Evolutionary conservation across 345 rosid genomes (phyloP), one percentile per base, ranked within the genome.

Genomic region (Rhodamnia rubescens): DNA sequence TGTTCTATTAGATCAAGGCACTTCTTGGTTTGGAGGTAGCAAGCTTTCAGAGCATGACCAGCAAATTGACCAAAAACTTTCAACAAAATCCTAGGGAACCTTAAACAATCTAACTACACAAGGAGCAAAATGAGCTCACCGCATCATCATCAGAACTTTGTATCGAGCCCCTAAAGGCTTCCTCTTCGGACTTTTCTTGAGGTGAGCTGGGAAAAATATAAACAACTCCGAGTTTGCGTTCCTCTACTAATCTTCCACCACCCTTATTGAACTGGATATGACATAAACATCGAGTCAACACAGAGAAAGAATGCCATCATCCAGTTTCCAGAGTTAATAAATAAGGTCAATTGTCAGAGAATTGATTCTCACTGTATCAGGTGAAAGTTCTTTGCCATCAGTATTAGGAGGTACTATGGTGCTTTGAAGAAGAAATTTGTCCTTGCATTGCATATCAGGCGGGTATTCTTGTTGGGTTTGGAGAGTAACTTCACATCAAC

Each of bases 391-490:
- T 88, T 95, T 97, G 9, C 91, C 93, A 84, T 95, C 97, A 53
- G 92, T 89, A 89, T 92, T 92, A 11, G 94, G 89, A 88, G 92
- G 91, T 84, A 95, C 93, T 51, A 87, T 87, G 44, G 96, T 95
- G 89, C 99, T 92, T 90, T 93, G 99, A 74, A 97, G 88, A 87
- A 97, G 97, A 92, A 97, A 97, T 87, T 95, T 97, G 91, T 97
- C 99, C 91, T 93, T 97, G 93, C 99, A 94, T 87, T 94, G 98
- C 98, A 95, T 90, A 89, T 93, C 96, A 47, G 91, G 93, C 87
- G 98, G 98, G 90, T 88, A 88, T 91, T 94, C 98, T 10, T 82
- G 87, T 85, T 94, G 98, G 14, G 97, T 95, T 93, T 97, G 99
- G 86, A 97, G 95, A 27, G 97, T 93, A 85, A 97, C 99, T 97